Conservation (phyloP, 129 eudicot genomes). For the Saussurea involucrata region DNA sequence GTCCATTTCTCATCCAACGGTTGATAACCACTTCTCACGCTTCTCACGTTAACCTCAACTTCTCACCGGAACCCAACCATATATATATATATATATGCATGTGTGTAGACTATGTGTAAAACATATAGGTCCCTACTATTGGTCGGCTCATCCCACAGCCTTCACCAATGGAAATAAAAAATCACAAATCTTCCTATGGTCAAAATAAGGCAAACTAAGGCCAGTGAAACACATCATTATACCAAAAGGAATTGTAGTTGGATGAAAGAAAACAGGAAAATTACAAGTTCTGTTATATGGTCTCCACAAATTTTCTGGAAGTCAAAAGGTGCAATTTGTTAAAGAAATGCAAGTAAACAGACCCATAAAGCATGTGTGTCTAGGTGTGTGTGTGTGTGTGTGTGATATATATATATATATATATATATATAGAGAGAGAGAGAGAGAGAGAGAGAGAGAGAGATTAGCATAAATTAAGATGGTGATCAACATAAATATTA, state of each 20-base stretch:
- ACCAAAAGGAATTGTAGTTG: neutral
- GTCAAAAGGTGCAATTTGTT: neutral
- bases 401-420: too few species aligned
- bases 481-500: neutral
- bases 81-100: neutral
- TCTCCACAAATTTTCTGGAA: neutral
- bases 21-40: too few species aligned
- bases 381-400: too few species aligned
- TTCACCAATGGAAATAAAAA: neutral
- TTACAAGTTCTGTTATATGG: neutral
- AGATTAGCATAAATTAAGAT: neutral
- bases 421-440: too few species aligned
- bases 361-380: neutral
- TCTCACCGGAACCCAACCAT: too few species aligned
- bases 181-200: neutral
- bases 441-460: neutral
- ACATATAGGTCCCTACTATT: neutral
- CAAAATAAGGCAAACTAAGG: neutral
- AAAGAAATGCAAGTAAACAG: neutral
- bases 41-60: too few species aligned
- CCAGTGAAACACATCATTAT: neutral
- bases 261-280: neutral
- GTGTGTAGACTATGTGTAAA: neutral
- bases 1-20: too few species aligned
- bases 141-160: neutral